Evolutionary conservation across 495 filamentous ascomycete genomes (phyloP).

Genomic region (Aspergillus homomorphus): DNA sequence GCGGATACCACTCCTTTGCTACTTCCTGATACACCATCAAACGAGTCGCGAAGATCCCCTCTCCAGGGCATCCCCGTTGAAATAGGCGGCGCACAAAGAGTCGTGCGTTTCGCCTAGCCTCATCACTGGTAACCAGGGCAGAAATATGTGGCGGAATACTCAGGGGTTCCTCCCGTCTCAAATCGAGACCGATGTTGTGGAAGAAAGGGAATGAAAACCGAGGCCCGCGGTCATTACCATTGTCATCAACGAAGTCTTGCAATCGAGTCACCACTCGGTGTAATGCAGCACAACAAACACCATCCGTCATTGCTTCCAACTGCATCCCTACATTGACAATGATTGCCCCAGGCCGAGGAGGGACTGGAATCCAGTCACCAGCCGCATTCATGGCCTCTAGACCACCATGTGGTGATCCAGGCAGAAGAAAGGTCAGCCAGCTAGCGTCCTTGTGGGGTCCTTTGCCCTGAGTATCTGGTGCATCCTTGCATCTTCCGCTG

Average conservation of each 20-base stretch:
- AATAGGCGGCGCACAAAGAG: conserved; percentile 42
- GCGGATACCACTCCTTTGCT: conserved; percentile 75
- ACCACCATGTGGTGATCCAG: conserved; percentile 73
- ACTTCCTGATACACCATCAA: conserved; percentile 90
- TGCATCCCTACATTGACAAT: conserved; percentile 94
- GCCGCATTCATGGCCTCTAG: conserved; percentile 86
- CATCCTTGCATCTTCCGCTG: background rate
- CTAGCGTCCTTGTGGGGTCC: conserved; percentile 95
- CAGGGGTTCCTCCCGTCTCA: conserved; percentile 70
- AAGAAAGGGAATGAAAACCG: conserved; percentile 89
- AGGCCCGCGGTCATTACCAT: conserved; percentile 50
- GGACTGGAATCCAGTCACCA: conserved; percentile 72
- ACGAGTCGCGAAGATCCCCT: conserved; percentile 79
- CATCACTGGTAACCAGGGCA: conserved; percentile 38
- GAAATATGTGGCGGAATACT: conserved; percentile 66
- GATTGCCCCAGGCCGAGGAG: conserved; percentile 51
- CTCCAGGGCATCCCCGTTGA: conserved; percentile 63
- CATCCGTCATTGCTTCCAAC: conserved; percentile 83
- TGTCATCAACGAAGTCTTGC: conserved; percentile 31
- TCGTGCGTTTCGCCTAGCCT: conserved; percentile 44
- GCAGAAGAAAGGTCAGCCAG: conserved; percentile 82
- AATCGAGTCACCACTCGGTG: conserved; percentile 62
- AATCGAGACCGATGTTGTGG: conserved; percentile 81
- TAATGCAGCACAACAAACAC: conserved; percentile 82
- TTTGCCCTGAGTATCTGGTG: conserved; percentile 55